Conservation (phyloP, 2,329 filamentous ascomycete genomes). For the Colletotrichum aenigma region DNA sequence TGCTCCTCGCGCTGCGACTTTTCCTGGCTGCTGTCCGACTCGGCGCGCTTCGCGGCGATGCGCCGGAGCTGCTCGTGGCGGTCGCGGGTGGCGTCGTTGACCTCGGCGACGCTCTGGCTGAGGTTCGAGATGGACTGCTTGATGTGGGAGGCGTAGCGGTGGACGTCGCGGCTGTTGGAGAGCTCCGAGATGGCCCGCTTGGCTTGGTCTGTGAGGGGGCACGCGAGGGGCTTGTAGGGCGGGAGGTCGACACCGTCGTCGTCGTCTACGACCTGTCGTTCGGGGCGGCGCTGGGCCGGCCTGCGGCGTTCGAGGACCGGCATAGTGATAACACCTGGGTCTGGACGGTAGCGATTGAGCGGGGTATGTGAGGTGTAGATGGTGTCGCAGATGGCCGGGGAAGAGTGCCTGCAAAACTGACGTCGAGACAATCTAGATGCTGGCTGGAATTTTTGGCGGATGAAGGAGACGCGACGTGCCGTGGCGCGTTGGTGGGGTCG, state of each 20-base stretch:
- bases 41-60: constrained; percentile 37
- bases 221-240: constrained; percentile 53
- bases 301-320: constrained; percentile 13
- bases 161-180: constrained; percentile 41
- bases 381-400: neutral
- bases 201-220: constrained; percentile 44
- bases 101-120: constrained; percentile 47
- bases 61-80: constrained; percentile 37
- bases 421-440: neutral
- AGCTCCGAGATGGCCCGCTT: constrained; percentile 47
- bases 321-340: neutral
- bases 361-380: neutral
- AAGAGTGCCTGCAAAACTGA: neutral
- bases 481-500: constrained; percentile 6
- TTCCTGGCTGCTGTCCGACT: constrained; percentile 34
- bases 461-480: constrained; percentile 9
- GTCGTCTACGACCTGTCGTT: constrained; percentile 2
- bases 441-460: neutral
- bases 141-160: constrained; percentile 51
- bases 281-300: constrained; percentile 9
- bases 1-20: constrained; percentile 39
- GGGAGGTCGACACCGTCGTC: constrained; percentile 42
- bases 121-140: constrained; percentile 48
- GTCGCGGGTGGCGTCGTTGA: constrained; percentile 52
- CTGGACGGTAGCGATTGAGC: neutral